A percentile compares a stretch with the other conserved stretches of the same genome.
These are phyloP conservation scores for Podaxis sp. DNA, from an alignment of 768 basidiomycete genomes.

Conservation along the genomic window DNA sequence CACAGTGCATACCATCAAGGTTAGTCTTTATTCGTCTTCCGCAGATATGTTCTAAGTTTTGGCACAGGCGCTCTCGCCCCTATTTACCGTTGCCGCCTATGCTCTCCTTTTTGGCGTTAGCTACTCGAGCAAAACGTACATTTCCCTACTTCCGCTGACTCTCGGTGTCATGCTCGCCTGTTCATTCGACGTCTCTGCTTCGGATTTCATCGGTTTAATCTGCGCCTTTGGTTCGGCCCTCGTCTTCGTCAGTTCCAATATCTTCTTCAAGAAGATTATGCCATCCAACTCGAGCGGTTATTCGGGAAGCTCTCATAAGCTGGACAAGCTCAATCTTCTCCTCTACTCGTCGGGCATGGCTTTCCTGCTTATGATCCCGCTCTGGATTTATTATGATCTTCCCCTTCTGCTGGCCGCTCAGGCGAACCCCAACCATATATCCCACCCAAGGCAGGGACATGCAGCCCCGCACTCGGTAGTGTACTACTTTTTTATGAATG, in stretches of 20 bases:
- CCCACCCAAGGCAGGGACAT: conserved; percentile 47
- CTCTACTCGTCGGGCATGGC: conserved; percentile 94
- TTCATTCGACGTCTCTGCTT: conserved; percentile 88
- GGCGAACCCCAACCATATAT: conserved; percentile 39
- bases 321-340: conserved; percentile 96
- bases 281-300: conserved; percentile 55
- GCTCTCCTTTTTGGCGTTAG: conserved; percentile 91
- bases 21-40: conserved; percentile 33
- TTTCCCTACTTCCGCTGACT: conserved; percentile 92
- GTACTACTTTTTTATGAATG: conserved; percentile 91
- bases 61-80: conserved; percentile 85
- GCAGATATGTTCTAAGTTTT: background rate
- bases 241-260: conserved; percentile 97
- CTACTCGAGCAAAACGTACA: conserved; percentile 88
- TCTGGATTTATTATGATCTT: conserved; percentile 91
- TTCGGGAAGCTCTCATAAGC: conserved; percentile 58
- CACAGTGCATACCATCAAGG: conserved; percentile 99
- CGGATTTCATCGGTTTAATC: conserved; percentile 82
- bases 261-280: conserved; percentile 99
- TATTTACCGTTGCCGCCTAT: conserved; percentile 97
- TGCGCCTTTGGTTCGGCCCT: conserved; percentile 97
- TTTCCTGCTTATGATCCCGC: conserved; percentile 93
- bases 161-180: conserved; percentile 97
- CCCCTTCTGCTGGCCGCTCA: conserved; percentile 56
- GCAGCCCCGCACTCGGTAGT: conserved; percentile 59